Base-by-base conservation (phyloP, 208 protist genomes). In the Lotmaria passim region DNA sequence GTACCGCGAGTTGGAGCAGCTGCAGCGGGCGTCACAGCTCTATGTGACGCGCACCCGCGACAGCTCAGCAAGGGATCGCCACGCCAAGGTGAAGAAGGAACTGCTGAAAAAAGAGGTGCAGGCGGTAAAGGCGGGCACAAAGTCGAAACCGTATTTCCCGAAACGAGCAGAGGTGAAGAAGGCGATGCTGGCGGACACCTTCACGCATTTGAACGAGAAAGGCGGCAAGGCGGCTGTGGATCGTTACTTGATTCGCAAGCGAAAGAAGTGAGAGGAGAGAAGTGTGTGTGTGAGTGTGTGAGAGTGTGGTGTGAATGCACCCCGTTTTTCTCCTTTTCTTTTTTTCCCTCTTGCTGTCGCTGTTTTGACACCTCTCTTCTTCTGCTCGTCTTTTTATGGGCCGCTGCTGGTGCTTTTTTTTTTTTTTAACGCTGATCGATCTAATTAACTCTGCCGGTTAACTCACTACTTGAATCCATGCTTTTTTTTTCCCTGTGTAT, bases 171-270 rank as follows among this genome's bases (percentile, higher is more conserved):
- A 81, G 60, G 56, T 94, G n/a, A 93, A 93, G 76, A 75, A 81
- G 11, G 85, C 86, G 50, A 64, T 93, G 34, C 52, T 89, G 12
- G 78, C 79, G 6, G 89, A 96, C 64, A 90, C 75, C 14, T 96
- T 90, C 66, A 86, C 89, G 17, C 72, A 70, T 7, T 60, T 96
- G 31, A 81, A 93, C 61, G 47, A 78, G 34, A 85, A 82, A 59
- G 91, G 91, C 28, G 91, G 91, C 44, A 90, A 91, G 61, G 75
- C 44, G 15, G 91, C 91, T 4, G 89, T 94, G n/a, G 87, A 96
- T 47, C 83, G 83, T 31, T 96, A 96, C 66, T 24, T 94, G 8
- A 75, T 78, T 14, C 81, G 82, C 43, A 91, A 90, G 60, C 68
- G 69, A 7, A 84, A 75, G 53, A 73, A 55, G 48, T 56, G 67